Evolutionary conservation across 2,329 filamentous ascomycete species (phyloP).

Genomic region (Calonectria pteridis): DNA sequence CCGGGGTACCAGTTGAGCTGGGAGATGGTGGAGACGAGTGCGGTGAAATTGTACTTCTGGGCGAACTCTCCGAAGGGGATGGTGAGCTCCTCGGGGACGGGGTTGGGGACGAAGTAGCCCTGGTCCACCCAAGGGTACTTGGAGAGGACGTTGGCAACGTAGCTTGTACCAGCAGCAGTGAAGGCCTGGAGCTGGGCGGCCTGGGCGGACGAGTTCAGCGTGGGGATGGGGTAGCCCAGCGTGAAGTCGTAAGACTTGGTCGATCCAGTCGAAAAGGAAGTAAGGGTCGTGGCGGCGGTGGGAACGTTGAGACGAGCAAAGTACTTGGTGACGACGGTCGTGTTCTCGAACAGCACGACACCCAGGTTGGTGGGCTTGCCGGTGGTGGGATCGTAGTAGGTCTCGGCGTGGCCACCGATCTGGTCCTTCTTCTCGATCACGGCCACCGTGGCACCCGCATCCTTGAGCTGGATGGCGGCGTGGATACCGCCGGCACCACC

Average conservation of each 20-base stretch:
- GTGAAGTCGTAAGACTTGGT: constrained; percentile 34
- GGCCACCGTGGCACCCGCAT: constrained; percentile 33
- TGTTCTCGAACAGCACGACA: constrained; percentile 29
- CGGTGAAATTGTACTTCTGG: constrained; percentile 28
- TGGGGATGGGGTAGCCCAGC: constrained; percentile 32
- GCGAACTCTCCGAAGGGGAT: constrained; percentile 36
- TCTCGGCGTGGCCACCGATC: constrained; percentile 39
- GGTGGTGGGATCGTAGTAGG: constrained; percentile 30
- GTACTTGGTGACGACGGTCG: constrained; percentile 30
- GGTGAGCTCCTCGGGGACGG: constrained; percentile 33
- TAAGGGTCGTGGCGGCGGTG: not conserved
- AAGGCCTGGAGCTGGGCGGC: constrained; percentile 12
- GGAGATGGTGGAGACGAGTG: constrained; percentile 23
- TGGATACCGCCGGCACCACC: constrained; percentile 34
- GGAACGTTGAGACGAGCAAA: constrained; percentile 28
- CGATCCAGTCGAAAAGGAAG: not conserved
- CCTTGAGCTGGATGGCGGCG: constrained; percentile 36
- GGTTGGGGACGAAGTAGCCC: constrained; percentile 32
- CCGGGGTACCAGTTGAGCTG: constrained; percentile 39
- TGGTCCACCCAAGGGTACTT: constrained; percentile 40
- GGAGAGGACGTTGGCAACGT: constrained; percentile 24
- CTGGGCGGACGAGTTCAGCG: not conserved
- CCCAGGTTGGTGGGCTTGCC: constrained; percentile 28
- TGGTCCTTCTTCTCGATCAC: constrained; percentile 37
- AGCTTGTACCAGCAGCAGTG: constrained; percentile 19